phyloP scores from a whole-genome alignment of 495 filamentous ascomycete species.

The Hypoxylon lienhwacheense region DNA sequence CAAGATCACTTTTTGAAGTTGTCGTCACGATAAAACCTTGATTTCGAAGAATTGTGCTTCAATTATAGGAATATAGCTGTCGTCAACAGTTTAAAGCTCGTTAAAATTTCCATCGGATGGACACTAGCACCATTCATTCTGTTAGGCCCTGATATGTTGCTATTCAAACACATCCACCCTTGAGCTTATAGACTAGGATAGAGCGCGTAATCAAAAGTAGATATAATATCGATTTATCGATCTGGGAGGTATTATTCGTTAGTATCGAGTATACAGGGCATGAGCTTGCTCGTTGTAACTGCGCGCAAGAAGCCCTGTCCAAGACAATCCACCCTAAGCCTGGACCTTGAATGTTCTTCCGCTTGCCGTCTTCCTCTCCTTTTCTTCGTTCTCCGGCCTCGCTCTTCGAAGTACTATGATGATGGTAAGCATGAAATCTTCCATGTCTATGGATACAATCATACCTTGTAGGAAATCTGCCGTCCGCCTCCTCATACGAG shows the following conservation, averaged over 20 bases:
- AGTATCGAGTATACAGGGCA: slow-evolving; percentile 4
- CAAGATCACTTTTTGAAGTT: too few species aligned
- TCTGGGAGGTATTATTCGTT: slow-evolving; percentile 20
- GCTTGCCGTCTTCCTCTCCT: slow-evolving; percentile 96
- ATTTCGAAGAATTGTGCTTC: too few species aligned
- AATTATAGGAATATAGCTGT: too few species aligned
- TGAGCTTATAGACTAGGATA: background rate
- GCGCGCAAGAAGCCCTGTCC: background rate
- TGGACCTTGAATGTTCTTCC: slow-evolving; percentile 86
- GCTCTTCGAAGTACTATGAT: slow-evolving; percentile 80
- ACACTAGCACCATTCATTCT: too few species aligned
- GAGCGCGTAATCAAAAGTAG: background rate
- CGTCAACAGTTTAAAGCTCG: too few species aligned
- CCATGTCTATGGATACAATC: slow-evolving; percentile 39
- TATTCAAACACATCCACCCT: background rate
- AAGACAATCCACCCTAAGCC: slow-evolving; percentile 21
- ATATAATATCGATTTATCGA: background rate
- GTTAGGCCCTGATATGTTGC: too few species aligned
- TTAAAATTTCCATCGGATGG: too few species aligned
- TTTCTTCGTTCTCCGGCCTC: slow-evolving; percentile 91
- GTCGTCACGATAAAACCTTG: too few species aligned
- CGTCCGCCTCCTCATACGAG: slow-evolving; percentile 92
- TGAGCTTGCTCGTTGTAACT: background rate
- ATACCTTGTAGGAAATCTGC: slow-evolving; percentile 96
- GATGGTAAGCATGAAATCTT: slow-evolving; percentile 1